These are phyloP conservation scores for Fraxinus anomala DNA, from an alignment of 257 asterid species.

Conservation along the genomic window DNA sequence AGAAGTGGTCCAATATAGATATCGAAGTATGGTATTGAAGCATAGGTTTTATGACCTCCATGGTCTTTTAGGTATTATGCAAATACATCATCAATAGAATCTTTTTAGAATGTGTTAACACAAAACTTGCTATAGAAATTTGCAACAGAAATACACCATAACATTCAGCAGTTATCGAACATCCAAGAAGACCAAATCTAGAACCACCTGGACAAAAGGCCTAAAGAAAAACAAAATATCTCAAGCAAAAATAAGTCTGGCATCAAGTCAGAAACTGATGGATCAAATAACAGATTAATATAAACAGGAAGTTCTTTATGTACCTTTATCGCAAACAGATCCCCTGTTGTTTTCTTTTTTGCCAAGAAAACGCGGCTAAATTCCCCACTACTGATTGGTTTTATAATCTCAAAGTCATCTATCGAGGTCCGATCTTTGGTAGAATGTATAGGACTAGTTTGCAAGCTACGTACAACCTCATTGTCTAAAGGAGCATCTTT, in stretches of 20 bases:
- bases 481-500: conserved; percentile 98
- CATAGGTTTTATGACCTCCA: not conserved
- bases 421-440: conserved; percentile 91
- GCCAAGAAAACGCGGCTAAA: conserved; percentile 98
- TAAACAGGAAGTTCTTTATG: conserved; percentile 4
- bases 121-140: not conserved
- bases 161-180: not conserved
- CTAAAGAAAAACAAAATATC: conserved; percentile 9
- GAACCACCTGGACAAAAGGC: not conserved
- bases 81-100: not conserved
- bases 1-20: not conserved
- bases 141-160: not conserved
- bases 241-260: not conserved
- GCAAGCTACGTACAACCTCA: conserved; percentile 92
- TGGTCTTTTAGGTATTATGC: not conserved
- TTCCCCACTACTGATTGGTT: conserved; percentile 99
- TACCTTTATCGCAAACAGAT: conserved; percentile 96
- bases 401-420: conserved; percentile 96
- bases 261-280: conserved; percentile 4
- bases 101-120: not conserved
- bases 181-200: not conserved
- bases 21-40: not conserved
- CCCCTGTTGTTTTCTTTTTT: conserved; percentile 94
- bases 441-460: conserved; percentile 93
- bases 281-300: not conserved